Base-by-base conservation (phyloP, 176 grass and related monocot genomes). In the Aegilops umbellulata region DNA sequence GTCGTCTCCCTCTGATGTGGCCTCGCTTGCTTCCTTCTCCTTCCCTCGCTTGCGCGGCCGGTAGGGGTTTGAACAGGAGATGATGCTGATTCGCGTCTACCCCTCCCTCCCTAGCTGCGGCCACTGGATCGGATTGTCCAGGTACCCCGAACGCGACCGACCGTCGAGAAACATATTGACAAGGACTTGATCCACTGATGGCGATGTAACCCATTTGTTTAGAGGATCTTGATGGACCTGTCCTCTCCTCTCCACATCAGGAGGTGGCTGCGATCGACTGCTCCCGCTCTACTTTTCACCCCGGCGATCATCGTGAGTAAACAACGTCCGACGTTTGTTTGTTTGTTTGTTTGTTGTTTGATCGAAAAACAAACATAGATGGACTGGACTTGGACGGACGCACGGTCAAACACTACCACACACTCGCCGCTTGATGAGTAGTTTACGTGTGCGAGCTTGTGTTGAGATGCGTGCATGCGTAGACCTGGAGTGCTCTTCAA, bases 401-500 rank as follows among this genome's bases (percentile, higher is more conserved):
- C 61, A 27, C 24, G 78, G 82, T 84, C 76, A 74, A 88, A 57
- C 53, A 22, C 19, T 20, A 22, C 16, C 0, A 51, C 47, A 6
- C 17, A 55, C 17, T 55, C 51, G 17, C 51, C 51, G 51, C 17
- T 55, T 55, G 17, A 55, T 8, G 51, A 55, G 15, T 30, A 66
- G 51, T 57, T 36, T 72, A 77, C 47, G 60, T 30, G 29, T 3
- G 29, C 29, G 29, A 30, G 15, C 24, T n/a, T 35, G 46, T 2
- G 32, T 89, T 72, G 71, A 69, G 88, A 82, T 86, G 78, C 47
- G 47, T 65, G 61, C 32, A 32, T 8, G 34, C 46, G 12, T 85
- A 19, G 19, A 31, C 7, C 1, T 9, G 24, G 31, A 29, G 35
- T 86, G 71, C 60, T 53, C 35, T 22, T 10, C 78, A 89, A 80